phyloP scores from a whole-genome alignment of 805 yeast genomes.

The Ascoidea tarda region DNA sequence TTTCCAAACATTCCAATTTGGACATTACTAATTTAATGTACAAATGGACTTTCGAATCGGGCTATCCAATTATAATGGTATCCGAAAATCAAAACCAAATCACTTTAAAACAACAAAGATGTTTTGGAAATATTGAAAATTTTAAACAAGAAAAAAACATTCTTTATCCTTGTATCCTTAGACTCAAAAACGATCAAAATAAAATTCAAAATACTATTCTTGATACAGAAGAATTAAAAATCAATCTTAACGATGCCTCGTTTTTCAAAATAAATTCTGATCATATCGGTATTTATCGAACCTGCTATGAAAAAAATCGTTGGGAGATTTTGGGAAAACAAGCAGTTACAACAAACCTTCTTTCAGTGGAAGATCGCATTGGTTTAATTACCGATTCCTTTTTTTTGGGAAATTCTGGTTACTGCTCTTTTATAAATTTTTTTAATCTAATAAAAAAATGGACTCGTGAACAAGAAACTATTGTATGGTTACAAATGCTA shows the following conservation, averaged over 20 bases:
- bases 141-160: constrained; percentile 58
- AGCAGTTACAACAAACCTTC: constrained; percentile 37
- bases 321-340: constrained; percentile 49
- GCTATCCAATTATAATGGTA: constrained; percentile 57
- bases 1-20: constrained; percentile 46
- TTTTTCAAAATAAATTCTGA: constrained; percentile 57
- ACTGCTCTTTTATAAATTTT: constrained; percentile 45
- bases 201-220: constrained; percentile 37
- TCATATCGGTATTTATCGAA: constrained; percentile 64
- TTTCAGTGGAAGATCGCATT: constrained; percentile 64
- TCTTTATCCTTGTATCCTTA: constrained; percentile 56
- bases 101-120: constrained; percentile 41
- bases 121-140: constrained; percentile 64
- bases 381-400: constrained; percentile 74
- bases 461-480: constrained; percentile 44
- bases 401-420: constrained; percentile 58
- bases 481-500: constrained; percentile 54
- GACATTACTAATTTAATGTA: constrained; percentile 48
- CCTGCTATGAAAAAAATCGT: constrained; percentile 54
- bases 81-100: constrained; percentile 22
- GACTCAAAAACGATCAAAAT: constrained; percentile 42
- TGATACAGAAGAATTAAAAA: constrained; percentile 29
- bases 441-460: constrained; percentile 45
- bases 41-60: constrained; percentile 60
- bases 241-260: constrained; percentile 26